Base-by-base conservation (phyloP, 441 rosid genomes). In the Adansonia madagascariensis region DNA sequence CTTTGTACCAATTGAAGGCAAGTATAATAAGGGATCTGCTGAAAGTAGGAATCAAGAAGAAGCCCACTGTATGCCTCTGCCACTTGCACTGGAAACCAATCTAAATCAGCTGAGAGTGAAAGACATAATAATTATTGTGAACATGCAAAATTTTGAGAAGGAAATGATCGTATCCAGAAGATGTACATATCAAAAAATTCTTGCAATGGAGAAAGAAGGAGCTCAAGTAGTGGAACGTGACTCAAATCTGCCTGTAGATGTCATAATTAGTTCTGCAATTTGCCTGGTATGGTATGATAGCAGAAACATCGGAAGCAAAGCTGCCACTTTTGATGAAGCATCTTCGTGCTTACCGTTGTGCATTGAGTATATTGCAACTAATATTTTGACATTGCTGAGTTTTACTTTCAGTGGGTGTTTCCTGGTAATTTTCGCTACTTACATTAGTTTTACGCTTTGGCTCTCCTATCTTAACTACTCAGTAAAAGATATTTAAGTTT, bases 161-260 rank as follows among this genome's bases (percentile, higher is more conserved):
- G 97, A 88, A 84, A 92, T 92, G 98, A 88, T 91, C 78, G 82
- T 89, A 72, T 92, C 97, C 77, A 89, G 97, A 85, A 90, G 98
- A 88, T 84, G 91, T 78, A 86, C 95, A 18, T 94, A 96, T 78
- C 93, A 94, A 65, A 94, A 84, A 84, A 85, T 96, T 82, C 88
- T 96, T 77, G 96, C 90, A 71, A 76, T 89, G 88, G 98, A 97
- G 88, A 91, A 91, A 86, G 89, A 84, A 79, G 98, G 97, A 79
- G 82, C 83, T 79, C 97, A 92, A 86, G 92, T 94, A 64, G 89
- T 94, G 79, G 99, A 94, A 87, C 93, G 97, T 41, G 99, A 97
- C 85, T 80, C 92, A 52, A 85, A 90, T 82, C 88, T 91, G 14
- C 98, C 95, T 65, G 98, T 89, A 74, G 98, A 97, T 82, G 68